Evolutionary conservation across 495 filamentous ascomycete genomes (phyloP).

Genomic region (Haplographium delicatum): DNA sequence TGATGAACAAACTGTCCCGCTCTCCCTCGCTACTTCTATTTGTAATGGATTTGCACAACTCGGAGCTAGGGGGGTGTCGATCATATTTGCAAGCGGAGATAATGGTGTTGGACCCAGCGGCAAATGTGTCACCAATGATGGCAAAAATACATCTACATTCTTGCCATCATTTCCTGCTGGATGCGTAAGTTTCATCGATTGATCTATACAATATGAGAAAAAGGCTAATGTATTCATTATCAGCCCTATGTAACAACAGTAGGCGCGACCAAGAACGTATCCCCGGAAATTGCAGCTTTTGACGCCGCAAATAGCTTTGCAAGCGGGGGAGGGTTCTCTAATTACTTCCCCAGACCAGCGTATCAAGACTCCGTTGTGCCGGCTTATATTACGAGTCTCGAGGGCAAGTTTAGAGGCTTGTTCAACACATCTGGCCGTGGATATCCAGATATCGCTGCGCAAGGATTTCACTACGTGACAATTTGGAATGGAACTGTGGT

Average conservation of each 20-base stretch:
- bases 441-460: conserved; percentile 66
- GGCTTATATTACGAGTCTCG: conserved; percentile 41
- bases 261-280: conserved; percentile 54
- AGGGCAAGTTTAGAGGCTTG: not conserved
- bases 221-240: no score
- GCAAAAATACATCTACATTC: conserved; percentile 55
- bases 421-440: conserved; percentile 54
- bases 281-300: conserved; percentile 50
- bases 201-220: no score
- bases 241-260: conserved; percentile 75
- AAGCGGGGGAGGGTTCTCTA: conserved; percentile 65
- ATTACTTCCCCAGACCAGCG: conserved; percentile 53
- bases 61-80: conserved; percentile 61
- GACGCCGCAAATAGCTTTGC: conserved; percentile 52
- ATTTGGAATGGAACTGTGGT: conserved; percentile 35
- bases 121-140: conserved; percentile 61
- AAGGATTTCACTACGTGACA: conserved; percentile 42
- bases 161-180: conserved; percentile 64
- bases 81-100: conserved; percentile 71
- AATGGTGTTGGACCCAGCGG: conserved; percentile 49
- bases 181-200: no score
- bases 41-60: conserved; percentile 70
- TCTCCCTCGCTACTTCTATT: conserved; percentile 54
- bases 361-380: conserved; percentile 58
- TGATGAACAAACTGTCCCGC: conserved; percentile 58